These are phyloP conservation scores for Sclerotinia sclerotiorum DNA, from an alignment of 2,329 filamentous ascomycete genomes.

Conservation along the genomic window DNA sequence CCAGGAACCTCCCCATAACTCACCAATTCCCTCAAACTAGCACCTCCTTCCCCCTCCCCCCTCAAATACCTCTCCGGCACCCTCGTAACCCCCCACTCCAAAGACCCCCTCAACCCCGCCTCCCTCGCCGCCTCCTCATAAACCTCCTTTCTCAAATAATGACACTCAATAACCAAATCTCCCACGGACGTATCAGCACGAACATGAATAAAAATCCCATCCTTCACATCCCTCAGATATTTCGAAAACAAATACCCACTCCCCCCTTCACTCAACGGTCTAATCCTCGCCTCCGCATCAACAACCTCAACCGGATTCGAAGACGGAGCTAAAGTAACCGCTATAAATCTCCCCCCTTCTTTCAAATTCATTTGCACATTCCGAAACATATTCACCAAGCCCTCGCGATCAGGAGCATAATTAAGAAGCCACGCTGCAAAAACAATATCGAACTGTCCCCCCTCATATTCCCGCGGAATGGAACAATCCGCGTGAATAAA, in stretches of 20 bases:
- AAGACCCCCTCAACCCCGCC: conserved; percentile 35
- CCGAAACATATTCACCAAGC: conserved; percentile 41
- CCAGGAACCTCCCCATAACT: conserved; percentile 33
- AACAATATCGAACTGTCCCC: conserved; percentile 42
- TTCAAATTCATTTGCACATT: conserved; percentile 43
- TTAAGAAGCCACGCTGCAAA: conserved; percentile 44
- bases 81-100: conserved; percentile 35
- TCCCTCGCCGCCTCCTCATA: conserved; percentile 39
- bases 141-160: conserved; percentile 37
- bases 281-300: conserved; percentile 28
- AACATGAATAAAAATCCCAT: conserved; percentile 30
- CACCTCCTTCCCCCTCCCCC: conserved; percentile 31
- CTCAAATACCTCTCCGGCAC: conserved; percentile 33
- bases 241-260: conserved; percentile 29
- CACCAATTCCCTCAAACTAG: conserved; percentile 34
- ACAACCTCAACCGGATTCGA: conserved; percentile 32
- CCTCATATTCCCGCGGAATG: conserved; percentile 32
- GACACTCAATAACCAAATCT: conserved; percentile 36
- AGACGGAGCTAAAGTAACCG: conserved; percentile 35
- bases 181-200: conserved; percentile 29
- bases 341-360: conserved; percentile 41
- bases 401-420: conserved; percentile 39
- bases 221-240: conserved; percentile 30
- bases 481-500: conserved; percentile 38
- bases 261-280: conserved; percentile 27